Evolutionary conservation across 2,329 filamentous ascomycete genomes (phyloP).

Genomic region (Coniochaeta sp.): DNA sequence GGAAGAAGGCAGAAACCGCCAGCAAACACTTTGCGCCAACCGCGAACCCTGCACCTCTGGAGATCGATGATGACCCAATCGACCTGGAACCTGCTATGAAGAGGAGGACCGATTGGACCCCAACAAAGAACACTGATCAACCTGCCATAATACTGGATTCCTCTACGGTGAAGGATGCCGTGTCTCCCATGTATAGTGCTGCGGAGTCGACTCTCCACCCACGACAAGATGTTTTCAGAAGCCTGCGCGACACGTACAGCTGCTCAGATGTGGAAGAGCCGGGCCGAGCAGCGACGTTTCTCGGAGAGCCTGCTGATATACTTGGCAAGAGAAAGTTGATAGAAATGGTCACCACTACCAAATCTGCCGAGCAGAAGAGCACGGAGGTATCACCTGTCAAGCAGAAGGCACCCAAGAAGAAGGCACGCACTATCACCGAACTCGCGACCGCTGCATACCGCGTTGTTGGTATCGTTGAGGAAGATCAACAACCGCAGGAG

Average conservation of each 20-base stretch:
- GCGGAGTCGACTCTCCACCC: constrained; percentile 7
- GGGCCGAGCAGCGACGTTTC: not conserved
- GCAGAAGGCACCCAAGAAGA: constrained; percentile 56
- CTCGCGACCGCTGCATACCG: constrained; percentile 66
- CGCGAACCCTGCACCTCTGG: constrained; percentile 4
- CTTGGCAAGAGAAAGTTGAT: constrained; percentile 51
- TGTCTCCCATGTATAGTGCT: constrained; percentile 8
- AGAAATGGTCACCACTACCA: constrained; percentile 36
- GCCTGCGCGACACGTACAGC: constrained; percentile 35
- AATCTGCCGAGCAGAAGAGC: constrained; percentile 16
- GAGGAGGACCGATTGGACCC: constrained; percentile 62
- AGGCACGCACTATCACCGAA: constrained; percentile 69
- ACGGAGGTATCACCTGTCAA: constrained; percentile 29
- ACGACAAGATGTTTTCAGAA: constrained; percentile 31
- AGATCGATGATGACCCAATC: constrained; percentile 20
- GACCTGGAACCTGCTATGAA: constrained; percentile 41
- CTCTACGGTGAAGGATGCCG: constrained; percentile 22
- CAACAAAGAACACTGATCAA: constrained; percentile 18
- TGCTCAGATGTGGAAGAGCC: constrained; percentile 17
- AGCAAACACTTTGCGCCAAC: constrained; percentile 25
- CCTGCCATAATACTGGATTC: constrained; percentile 20
- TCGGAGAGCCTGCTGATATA: constrained; percentile 15
- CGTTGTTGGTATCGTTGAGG: constrained; percentile 20
- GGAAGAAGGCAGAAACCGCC: constrained; percentile 21
- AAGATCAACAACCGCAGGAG: constrained; percentile 15